Base-by-base conservation (phyloP, 345 rosid genomes). In the Camelina neglecta region DNA sequence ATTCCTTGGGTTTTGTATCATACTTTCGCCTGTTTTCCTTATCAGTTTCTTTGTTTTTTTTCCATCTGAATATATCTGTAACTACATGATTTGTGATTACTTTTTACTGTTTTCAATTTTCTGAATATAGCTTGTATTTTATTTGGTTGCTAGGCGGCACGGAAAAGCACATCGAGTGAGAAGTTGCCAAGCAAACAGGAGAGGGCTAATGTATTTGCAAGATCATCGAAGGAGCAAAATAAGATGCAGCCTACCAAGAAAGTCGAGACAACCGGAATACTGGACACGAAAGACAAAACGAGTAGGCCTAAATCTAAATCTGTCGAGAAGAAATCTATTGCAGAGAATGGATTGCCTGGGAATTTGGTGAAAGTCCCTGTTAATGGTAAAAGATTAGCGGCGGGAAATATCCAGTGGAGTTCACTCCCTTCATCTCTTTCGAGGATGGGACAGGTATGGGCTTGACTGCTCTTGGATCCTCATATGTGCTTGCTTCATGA, bases 371-470 rank as follows among this genome's bases (percentile, higher is more conserved):
- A 85, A 88, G 81, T 92, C 67, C 78, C 96, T n/a, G 65, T 88
- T 45, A 90, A 75, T 67, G 73, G 89, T 79, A 84, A 80, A 86
- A 85, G 83, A 83, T 71, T 88, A 79, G 87, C 88, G 8, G 90
- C 90, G 59, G 88, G 86, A 67, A 85, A 69, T 81, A 77, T 90
- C 79, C 80, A 92, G 41, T 92, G 99, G 98, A 57, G 63, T 79
- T 79, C 93, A 5, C 94, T 92, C 21, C 94, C 99, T 29, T 82
- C 92, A 23, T 88, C 98, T 64, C 89, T 95, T 81, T 81, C 93
- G 21, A 88, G 80, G 85, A 90, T 92, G 36, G 99, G 99, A 74
- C 93, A 88, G 97, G 99, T 95, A 86, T 72, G 64, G 6, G 65
- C 38, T 64, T 62, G 41, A 3, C 62, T 53, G 33, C 57, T 64